Base-by-base conservation (phyloP, 176 grass and related monocot genomes). In the Thalia dealbata region DNA sequence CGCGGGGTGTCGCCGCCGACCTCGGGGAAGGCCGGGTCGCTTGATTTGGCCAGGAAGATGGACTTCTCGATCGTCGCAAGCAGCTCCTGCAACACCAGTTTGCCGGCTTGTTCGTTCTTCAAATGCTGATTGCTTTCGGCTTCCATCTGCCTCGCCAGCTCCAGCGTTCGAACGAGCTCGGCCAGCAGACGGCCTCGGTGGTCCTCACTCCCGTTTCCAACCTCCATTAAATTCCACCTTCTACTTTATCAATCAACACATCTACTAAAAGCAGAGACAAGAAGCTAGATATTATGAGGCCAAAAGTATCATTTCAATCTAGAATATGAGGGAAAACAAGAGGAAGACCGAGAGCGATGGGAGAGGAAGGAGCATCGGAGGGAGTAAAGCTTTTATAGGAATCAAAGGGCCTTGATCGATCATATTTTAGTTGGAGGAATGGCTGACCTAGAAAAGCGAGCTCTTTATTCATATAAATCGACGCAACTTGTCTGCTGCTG, bases 91-190 rank as follows among this genome's bases (percentile, higher is more conserved):
- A 78, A 44, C 58, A 92, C 66, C 19, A 77, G 78, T 14, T 76
- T 72, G 78, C 82, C 81, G 67, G 85, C 60, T 46, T 88, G 58
- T 41, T 88, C 81, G 28, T 42, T 71, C 0, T 75, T 71, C 3
- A 59, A 73, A 0, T 10, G 61, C 63, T 76, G 69, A 62, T 77
- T 68, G 18, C 88, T 52, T 9, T 66, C 67, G 22, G 73, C 87
- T 61, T 86, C 81, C 59, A 97, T 75, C 78, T 90, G 80, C 76
- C 29, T 73, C 70, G 79, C 76, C 72, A 90, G 81, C 75, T 82
- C 73, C 11, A 63, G 76, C 68, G 88, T 16, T 44, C 85, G 75
- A 10, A 19, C 72, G 14, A 97, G 93, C 79, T 97, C 87, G 52
- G 82, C 68, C 3, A 84, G 54, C 30, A 97, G 83, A 71, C 25